Evolutionary conservation across 208 protist species (phyloP).

Genomic region (Angomonas desouzai): DNA sequence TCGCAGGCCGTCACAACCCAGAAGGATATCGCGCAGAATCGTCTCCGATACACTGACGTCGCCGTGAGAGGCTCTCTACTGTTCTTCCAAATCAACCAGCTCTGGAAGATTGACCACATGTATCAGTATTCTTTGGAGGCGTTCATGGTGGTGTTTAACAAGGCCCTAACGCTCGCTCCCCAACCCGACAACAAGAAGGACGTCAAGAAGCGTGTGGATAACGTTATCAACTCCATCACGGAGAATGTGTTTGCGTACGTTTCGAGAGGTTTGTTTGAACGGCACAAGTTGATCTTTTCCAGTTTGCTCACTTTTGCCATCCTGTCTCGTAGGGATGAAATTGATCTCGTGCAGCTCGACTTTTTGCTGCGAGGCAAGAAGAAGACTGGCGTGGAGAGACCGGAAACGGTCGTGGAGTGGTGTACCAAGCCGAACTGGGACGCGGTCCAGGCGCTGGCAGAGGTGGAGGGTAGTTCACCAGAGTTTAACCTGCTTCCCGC

Average conservation of each 20-base stretch:
- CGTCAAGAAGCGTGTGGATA: slow-evolving; percentile 86
- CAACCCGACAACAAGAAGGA: slow-evolving; percentile 92
- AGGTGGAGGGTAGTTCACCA: slow-evolving; percentile 87
- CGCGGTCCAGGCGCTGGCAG: slow-evolving; percentile 86
- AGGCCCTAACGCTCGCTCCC: slow-evolving; percentile 89
- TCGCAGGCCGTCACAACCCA: slow-evolving; percentile 91
- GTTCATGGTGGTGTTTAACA: slow-evolving; percentile 98
- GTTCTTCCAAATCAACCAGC: slow-evolving; percentile 97
- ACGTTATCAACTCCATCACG: slow-evolving; percentile 93
- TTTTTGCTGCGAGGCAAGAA: slow-evolving; percentile 93
- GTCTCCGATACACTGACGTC: slow-evolving; percentile 94
- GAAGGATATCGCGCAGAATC: slow-evolving; percentile 93
- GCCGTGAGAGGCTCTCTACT: slow-evolving; percentile 94
- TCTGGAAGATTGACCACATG: slow-evolving; percentile 98
- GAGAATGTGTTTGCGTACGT: slow-evolving; percentile 94
- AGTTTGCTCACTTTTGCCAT: slow-evolving; percentile 95
- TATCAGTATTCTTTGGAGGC: slow-evolving; percentile 98
- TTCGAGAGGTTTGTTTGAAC: slow-evolving; percentile 98
- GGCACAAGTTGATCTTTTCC: slow-evolving; percentile 98
- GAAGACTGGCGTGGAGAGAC: slow-evolving; percentile 78
- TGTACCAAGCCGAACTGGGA: slow-evolving; percentile 91
- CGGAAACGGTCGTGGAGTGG: slow-evolving; percentile 90
- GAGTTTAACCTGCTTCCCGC: slow-evolving; percentile 82
- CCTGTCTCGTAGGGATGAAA: slow-evolving; percentile 66
- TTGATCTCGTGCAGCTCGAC: slow-evolving; percentile 90